Evolutionary conservation across 2,329 filamentous ascomycete genomes (phyloP), one percentile per base, ranked within the genome.

Genomic region (Didymella segeticola): DNA sequence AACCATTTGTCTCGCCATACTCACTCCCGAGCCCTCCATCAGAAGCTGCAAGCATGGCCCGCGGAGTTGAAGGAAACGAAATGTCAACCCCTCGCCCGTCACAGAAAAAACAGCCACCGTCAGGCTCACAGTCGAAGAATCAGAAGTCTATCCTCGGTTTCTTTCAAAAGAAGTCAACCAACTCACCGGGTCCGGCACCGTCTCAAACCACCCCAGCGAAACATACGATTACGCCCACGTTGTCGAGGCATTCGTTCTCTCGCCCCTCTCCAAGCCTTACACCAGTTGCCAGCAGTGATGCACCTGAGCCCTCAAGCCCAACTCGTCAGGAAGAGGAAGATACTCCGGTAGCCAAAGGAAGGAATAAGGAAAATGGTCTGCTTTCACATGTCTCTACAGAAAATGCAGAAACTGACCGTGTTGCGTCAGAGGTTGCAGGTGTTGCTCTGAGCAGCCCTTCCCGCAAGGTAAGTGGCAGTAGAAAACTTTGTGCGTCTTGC

Each of bases 261-360:
- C 61, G 58, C 49, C 71, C 77, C 1, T 45, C 57, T 14, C 47
- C 62, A 51, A 77, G 79, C 30, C 77, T 88, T 53, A 93, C 91
- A 0, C 91, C 91, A 4, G 83, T 89, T 5, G 89, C 91, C 5
- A 96, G 90, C 74, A 96, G 91, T 75, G 91, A 96, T 75, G 83
- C 83, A 29, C 73, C 85, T 22, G 86, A 88, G 47, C 86, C 86
- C 19, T 80, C 82, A 1, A 89, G 86, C 72, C 89, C 88, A 0
- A 86, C 90, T 58, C 86, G 89, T 63, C 87, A 89, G 58, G 80
- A 30, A 2, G 47, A 84, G 50, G 79, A 56, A 41, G 79, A 49
- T 71, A 71, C 36, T 66, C 77, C 77, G 34, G 61, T 68, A 57
- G 45, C 33, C 22, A 22, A 29, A 22, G 81, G 72, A 36, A 73